Evolutionary conservation across 2,329 filamentous ascomycete genomes (phyloP), one percentile per base, ranked within the genome.

Genomic region (Ciborinia camelliae): DNA sequence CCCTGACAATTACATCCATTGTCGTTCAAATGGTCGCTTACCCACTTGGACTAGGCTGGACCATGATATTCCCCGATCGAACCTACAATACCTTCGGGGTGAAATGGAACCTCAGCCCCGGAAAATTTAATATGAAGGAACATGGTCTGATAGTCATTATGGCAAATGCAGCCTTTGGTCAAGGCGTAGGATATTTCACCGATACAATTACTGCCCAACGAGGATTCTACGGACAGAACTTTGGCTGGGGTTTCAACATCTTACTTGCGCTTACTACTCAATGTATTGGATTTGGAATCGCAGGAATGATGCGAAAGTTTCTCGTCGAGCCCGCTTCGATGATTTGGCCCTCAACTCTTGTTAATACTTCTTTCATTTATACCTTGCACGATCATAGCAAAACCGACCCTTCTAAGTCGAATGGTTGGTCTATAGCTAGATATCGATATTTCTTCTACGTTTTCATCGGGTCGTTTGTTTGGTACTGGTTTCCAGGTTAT

Each of bases 201-300:
- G 89, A 92, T 69, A 87, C 91, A 37, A 83, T 92, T 52, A 79
- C 91, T 2, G 89, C 89, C 0, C 88, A 91, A 75, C 77, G 85
- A 35, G 82, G 88, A 15, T 91, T 91, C 70, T 92, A 92, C 85
- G 6, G 89, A 85, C 1, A 89, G 90, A 74, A 88, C 85, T 64
- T 77, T 89, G 18, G 82, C 7, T 86, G 83, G 77, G 81, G 80
- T 1, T 87, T 86, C 75, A 82, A 87, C 73, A 75, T 87, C 4
- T 76, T 88, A 12, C 79, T 87, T 67, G 82, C 81, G 62, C 80
- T 87, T 64, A 86, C 84, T 3, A 87, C 84, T 0, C 83, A 87
- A 64, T 80, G 85, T 71, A 84, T 86, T 64, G 86, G 86, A 8
- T 87, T 87, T 67, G 85, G 86, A 2, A 77, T 88, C 23, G 86